These are phyloP conservation scores for Eucalyptus caleyi DNA, from an alignment of 345 rosid genomes.

Conservation along the genomic window DNA sequence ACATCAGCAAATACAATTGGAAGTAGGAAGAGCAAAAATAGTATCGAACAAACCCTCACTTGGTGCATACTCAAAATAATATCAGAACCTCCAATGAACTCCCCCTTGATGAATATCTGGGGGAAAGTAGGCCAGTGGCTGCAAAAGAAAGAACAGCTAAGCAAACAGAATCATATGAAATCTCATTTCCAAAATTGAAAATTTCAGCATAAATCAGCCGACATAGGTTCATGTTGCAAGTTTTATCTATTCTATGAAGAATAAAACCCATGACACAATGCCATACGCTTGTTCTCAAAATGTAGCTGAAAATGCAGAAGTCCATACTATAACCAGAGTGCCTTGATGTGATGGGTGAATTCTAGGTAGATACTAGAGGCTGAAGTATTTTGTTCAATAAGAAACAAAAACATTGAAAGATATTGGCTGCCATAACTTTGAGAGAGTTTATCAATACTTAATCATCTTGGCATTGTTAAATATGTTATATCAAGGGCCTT, in stretches of 20 bases:
- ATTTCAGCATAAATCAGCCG: not conserved
- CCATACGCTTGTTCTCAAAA: not conserved
- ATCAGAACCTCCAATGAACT: constrained; percentile 94
- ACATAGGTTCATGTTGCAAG: not conserved
- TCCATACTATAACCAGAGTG: not conserved
- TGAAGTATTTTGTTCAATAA: not conserved
- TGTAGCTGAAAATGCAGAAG: not conserved
- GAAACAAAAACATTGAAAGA: not conserved
- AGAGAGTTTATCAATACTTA: not conserved
- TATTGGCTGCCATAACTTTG: not conserved
- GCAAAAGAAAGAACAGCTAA: constrained; percentile 1
- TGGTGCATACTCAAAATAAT: constrained; percentile 84
- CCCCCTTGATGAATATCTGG: constrained; percentile 86
- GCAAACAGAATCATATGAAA: not conserved
- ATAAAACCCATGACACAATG: not conserved
- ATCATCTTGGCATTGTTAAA: not conserved
- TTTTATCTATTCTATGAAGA: not conserved
- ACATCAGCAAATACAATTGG: no score
- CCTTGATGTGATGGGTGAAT: not conserved
- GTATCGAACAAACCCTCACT: constrained; percentile 16
- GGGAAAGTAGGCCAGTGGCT: constrained; percentile 99
- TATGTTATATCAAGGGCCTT: not conserved
- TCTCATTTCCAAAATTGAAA: not conserved
- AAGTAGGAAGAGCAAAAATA: not conserved
- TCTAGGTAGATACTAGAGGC: not conserved